Evolutionary conservation across 1,284 basidiomycete species (phyloP), one percentile per base, ranked within the genome.

Genomic region (Apiotrichum porosum): DNA sequence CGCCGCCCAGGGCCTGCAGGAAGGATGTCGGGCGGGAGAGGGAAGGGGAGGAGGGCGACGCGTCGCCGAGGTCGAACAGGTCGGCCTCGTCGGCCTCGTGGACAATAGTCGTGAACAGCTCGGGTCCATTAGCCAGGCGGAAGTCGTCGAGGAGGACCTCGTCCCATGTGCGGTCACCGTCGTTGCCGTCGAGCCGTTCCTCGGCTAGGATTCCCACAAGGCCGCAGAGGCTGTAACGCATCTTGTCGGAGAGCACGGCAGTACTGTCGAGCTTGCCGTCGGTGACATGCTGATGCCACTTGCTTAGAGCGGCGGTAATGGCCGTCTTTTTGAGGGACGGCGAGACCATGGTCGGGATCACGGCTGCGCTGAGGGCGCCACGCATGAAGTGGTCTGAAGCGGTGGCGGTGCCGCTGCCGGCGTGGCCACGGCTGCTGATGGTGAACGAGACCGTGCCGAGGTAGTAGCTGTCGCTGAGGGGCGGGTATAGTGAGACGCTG

Each of bases 391-490:
- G 9, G 19, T n/a, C 35, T 6, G 37, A 30, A 5, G 32, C 9
- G 3, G 33, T 17, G 15, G 31, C 39, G 12, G 10, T 26, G n/a
- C n/a, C 9, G 33, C 17, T 2, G 9, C 10, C 4, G 12, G 8
- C 26, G 21, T 34, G n/a, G n/a, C n/a, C n/a, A n/a, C n/a, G n/a
- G 45, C 45, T 34, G 4, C 38, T 31, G 19, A 47, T 19, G 17
- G 45, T 35, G 19, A 41, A 47, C 8, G 38, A 26, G 13, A 47
- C 19, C 24, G 24, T 18, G 24, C 32, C 31, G 22, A 30, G 17
- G 12, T 13, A 15, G 32, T 39, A 39, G 21, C 30, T 24, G 28
- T 35, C 31, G 15, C 22, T 41, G 18, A 41, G n/a, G 13, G 17
- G 9, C 1, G 45, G 45, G 13, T 41, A 37, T 4, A 41, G 15